phyloP scores from a whole-genome alignment of 2,329 filamentous ascomycete species.

The Cytospora paraplurivora region DNA sequence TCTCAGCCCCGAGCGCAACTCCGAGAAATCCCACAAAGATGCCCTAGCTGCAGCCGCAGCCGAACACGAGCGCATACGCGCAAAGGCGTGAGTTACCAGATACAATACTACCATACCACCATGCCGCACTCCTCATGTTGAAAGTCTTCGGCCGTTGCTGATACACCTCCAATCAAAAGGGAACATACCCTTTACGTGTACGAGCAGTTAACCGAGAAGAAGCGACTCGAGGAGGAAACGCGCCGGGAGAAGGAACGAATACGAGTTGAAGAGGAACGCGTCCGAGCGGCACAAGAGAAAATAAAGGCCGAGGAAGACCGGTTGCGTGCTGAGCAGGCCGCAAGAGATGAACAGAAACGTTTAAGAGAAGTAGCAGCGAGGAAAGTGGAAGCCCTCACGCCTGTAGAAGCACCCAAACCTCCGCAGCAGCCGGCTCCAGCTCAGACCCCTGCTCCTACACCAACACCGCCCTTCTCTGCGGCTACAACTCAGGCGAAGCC shows the following conservation, averaged over 20 bases:
- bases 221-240: slow-evolving; percentile 34
- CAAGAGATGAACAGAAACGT: slow-evolving; percentile 18
- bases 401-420: slow-evolving; percentile 4
- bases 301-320: slow-evolving; percentile 37
- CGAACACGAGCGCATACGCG: slow-evolving; percentile 24
- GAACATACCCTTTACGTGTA: slow-evolving; percentile 36
- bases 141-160: slow-evolving; percentile 1
- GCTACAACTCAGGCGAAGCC: slow-evolving; percentile 11
- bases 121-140: neutral
- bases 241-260: slow-evolving; percentile 32
- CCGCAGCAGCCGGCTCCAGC: slow-evolving; percentile 17
- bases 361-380: slow-evolving; percentile 23
- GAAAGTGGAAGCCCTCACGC: slow-evolving; percentile 22
- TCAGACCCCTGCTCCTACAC: slow-evolving; percentile 13
- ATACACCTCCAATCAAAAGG: slow-evolving; percentile 29
- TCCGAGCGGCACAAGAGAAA: slow-evolving; percentile 30
- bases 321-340: slow-evolving; percentile 23
- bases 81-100: slow-evolving; percentile 23
- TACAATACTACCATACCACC: neutral
- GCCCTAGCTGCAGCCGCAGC: slow-evolving; percentile 26
- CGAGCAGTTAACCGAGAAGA: slow-evolving; percentile 33
- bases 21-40: slow-evolving; percentile 25
- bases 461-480: slow-evolving; percentile 8
- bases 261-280: slow-evolving; percentile 15
- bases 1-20: slow-evolving; percentile 27